These are phyloP conservation scores for Tuber melanosporum DNA, from an alignment of 495 filamentous ascomycete genomes.

Conservation along the genomic window DNA sequence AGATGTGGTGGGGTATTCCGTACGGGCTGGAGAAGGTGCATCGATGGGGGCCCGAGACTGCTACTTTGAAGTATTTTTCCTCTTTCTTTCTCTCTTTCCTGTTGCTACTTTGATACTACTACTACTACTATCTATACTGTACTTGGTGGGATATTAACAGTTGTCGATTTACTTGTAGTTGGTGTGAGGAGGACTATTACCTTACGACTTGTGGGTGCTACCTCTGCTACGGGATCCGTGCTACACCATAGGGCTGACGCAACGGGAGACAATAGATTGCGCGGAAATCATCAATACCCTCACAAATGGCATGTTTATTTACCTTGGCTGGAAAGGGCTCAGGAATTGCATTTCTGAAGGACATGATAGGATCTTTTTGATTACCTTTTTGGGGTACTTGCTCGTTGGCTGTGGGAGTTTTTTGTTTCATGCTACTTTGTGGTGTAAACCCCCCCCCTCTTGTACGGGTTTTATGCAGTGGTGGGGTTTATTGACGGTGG, in stretches of 20 bases:
- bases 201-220: constrained; percentile 34
- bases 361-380: constrained; percentile 66
- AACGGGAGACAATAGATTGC: constrained; percentile 43
- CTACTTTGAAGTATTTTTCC: constrained; percentile 35
- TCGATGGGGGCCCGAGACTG: constrained; percentile 35
- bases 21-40: constrained; percentile 29
- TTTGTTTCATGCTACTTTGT: constrained; percentile 73
- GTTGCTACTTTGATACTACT: too few species aligned
- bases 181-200: constrained; percentile 42
- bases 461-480: neutral
- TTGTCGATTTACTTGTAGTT: constrained; percentile 30
- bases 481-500: constrained; percentile 3
- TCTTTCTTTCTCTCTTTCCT: neutral
- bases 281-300: constrained; percentile 65
- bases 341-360: constrained; percentile 60
- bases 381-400: constrained; percentile 67
- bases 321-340: constrained; percentile 64
- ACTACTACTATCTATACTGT: neutral
- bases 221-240: neutral
- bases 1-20: constrained; percentile 27
- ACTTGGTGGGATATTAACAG: neutral
- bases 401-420: constrained; percentile 77
- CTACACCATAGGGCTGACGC: neutral
- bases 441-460: constrained; percentile 53
- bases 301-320: constrained; percentile 76